Evolutionary conservation across 441 rosid genomes (phyloP), one percentile per base, ranked within the genome.

Genomic region (Melastoma candidum): DNA sequence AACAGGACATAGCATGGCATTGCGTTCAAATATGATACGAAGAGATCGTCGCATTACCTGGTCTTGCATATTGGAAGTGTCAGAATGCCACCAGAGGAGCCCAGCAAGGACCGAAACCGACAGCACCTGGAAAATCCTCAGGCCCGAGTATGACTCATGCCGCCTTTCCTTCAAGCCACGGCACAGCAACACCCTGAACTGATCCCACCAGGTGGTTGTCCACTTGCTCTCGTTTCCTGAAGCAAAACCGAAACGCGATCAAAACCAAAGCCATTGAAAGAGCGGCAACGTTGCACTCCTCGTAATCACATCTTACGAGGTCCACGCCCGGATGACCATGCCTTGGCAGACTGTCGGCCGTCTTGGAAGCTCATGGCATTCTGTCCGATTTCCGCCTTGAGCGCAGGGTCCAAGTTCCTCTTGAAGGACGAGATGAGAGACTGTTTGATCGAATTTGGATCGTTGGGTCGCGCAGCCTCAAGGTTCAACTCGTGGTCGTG

Each of bases 21-120:
- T 39, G 49, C 44, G 47, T 51, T 48, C 10, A 27, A 13, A 1
- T n/a, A 8, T 2, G 45, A 46, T n/a, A 8, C 5, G 45, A 46
- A 50, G 10, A 1, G 27, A 26, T 51, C 24, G 25, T 43, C 12
- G 22, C 27, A 2, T 32, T 70, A 82, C 97, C 97, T 89, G 97
- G 72, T 89, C 97, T 68, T 89, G 90, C 7, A 89, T 9, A 58
- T 76, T 85, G 10, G 82, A 66, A 51, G 59, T 74, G 44, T 81
- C 71, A 29, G 90, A 78, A 47, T 78, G 80, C 93, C 88, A 89
- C 95, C 95, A 85, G 49, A 85, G 65, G 26, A 84, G 83, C 24
- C 97, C 97, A 14, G 95, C 79, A 47, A 85, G 77, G 47, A 86
- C 52, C 3, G 95, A 70, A 63, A 86, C 97, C 0, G 94, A 85